Evolutionary conservation across 2,329 filamentous ascomycete genomes (phyloP).

Genomic region (Zymoseptoria passerinii): DNA sequence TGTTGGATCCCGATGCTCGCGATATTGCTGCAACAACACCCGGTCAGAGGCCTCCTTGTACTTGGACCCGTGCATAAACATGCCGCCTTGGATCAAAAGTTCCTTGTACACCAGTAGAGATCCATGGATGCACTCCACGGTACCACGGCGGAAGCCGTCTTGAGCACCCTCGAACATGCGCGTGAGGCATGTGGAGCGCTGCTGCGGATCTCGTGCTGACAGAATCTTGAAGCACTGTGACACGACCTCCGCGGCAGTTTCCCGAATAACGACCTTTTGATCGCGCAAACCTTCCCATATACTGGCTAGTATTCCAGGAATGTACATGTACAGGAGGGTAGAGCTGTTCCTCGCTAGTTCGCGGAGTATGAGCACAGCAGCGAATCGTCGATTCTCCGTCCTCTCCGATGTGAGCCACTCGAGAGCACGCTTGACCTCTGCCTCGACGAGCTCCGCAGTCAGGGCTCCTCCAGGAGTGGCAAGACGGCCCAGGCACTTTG

Average conservation of each 20-base stretch:
- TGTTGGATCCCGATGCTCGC: conserved; percentile 81
- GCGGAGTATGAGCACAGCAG: conserved; percentile 80
- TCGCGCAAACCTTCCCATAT: conserved; percentile 94
- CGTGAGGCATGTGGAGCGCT: conserved; percentile 80
- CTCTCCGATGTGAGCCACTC: conserved; percentile 96
- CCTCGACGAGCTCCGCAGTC: conserved; percentile 91
- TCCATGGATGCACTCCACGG: conserved; percentile 85
- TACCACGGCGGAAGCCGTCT: conserved; percentile 67
- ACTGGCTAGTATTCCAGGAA: conserved; percentile 88
- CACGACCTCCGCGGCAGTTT: conserved; percentile 85
- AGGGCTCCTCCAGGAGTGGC: conserved; percentile 87
- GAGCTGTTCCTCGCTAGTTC: conserved; percentile 89
- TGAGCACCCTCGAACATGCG: conserved; percentile 84
- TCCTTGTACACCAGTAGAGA: conserved; percentile 89
- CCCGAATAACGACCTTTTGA: conserved; percentile 79
- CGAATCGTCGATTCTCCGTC: conserved; percentile 86
- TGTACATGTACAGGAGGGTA: conserved; percentile 90
- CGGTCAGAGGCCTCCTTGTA: conserved; percentile 91
- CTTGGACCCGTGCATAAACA: conserved; percentile 92
- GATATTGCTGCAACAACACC: conserved; percentile 64
- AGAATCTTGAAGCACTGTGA: conserved; percentile 96
- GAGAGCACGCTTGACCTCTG: conserved; percentile 89
- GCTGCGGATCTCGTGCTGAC: conserved; percentile 77
- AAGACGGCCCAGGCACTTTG: conserved; percentile 78
- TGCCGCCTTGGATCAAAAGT: conserved; percentile 85